Conservation (phyloP, 345 rosid species). For the Erysimum cheiranthoides region DNA sequence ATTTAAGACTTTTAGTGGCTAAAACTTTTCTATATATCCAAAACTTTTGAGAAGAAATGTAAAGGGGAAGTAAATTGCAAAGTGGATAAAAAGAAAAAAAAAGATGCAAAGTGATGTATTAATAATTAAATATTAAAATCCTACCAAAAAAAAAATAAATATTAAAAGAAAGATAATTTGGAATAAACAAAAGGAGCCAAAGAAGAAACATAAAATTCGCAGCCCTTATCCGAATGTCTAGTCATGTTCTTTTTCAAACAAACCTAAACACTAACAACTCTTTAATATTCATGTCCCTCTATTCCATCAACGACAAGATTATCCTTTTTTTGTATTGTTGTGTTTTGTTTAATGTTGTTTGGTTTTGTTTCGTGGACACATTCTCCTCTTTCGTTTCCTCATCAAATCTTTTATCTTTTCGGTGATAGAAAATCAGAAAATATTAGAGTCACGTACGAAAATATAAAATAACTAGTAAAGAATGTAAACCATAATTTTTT, state of each 20-base stretch:
- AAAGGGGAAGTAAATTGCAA: neutral
- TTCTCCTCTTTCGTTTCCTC: neutral
- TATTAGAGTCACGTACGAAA: neutral
- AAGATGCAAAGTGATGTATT: neutral
- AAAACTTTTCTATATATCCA: neutral
- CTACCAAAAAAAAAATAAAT: too few species aligned
- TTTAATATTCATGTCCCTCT: constrained; percentile 1
- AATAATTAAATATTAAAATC: neutral
- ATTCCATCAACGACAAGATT: neutral
- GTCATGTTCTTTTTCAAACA: constrained; percentile 26
- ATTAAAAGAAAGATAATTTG: neutral
- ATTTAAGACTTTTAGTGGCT: neutral
- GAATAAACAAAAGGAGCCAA: constrained; percentile 7
- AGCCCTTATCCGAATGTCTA: constrained; percentile 9
- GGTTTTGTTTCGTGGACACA: neutral
- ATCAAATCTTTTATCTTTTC: neutral
- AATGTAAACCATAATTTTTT: neutral
- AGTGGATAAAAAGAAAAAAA: neutral
- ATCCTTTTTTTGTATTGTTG: neutral
- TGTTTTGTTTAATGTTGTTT: neutral
- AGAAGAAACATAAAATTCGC: constrained; percentile 10
- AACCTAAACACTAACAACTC: constrained; percentile 39
- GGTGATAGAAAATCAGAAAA: neutral
- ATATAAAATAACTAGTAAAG: neutral
- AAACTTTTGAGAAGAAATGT: neutral